Conservation (phyloP, 768 basidiomycete species). For the Panus rudis region DNA sequence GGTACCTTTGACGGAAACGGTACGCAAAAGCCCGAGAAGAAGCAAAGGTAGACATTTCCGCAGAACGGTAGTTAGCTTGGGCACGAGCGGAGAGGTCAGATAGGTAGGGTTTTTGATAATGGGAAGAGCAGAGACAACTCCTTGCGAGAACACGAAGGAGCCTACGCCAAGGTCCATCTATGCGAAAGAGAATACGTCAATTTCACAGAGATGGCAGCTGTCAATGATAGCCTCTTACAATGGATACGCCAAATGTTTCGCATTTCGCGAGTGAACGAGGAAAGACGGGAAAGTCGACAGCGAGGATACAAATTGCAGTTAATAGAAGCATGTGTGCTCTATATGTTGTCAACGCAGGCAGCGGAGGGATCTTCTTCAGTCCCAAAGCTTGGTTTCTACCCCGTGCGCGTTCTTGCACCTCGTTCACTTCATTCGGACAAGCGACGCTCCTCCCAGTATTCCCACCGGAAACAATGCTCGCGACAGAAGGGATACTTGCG, state of each 20-base stretch:
- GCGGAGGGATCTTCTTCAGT: conserved; percentile 24
- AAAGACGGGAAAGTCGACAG: conserved; percentile 93
- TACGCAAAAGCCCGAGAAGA: conserved; percentile 65
- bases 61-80: conserved; percentile 44
- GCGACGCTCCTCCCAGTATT: conserved; percentile 3
- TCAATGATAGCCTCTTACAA: conserved; percentile 56
- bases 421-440: conserved; percentile 12
- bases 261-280: conserved; percentile 86
- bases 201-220: neutral
- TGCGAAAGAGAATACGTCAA: conserved; percentile 1
- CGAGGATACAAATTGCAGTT: conserved; percentile 85
- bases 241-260: conserved; percentile 89
- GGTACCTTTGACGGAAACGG: conserved; percentile 83
- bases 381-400: neutral
- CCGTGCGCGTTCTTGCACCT: neutral
- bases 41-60: conserved; percentile 64
- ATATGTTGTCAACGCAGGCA: conserved; percentile 81
- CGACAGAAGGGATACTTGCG: too few relatives aligned
- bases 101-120: conserved; percentile 57
- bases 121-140: conserved; percentile 83
- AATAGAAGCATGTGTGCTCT: conserved; percentile 94
- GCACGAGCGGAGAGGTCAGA: conserved; percentile 39
- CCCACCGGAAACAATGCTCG: too few relatives aligned
- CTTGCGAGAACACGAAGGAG: conserved; percentile 95
- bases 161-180: conserved; percentile 99